Evolutionary conservation across 2,329 filamentous ascomycete genomes (phyloP).

Genomic region (Colletotrichum cordylinicola): DNA sequence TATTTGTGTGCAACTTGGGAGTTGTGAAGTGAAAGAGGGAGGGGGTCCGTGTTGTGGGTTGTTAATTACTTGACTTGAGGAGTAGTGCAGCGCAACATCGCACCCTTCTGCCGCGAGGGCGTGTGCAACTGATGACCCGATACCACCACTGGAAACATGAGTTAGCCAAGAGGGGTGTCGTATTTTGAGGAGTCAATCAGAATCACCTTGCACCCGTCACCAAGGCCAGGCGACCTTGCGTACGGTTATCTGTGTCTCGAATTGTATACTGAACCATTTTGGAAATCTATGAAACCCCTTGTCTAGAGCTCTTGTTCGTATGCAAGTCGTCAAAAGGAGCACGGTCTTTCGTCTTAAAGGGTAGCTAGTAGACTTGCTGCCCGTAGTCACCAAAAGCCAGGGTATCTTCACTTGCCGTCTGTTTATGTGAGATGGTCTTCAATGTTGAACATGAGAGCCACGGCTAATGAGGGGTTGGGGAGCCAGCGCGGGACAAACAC

Average conservation of each 20-base stretch:
- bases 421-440: neutral
- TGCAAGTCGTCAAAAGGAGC: neutral
- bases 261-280: slow-evolving; percentile 22
- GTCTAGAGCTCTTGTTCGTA: neutral
- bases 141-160: slow-evolving; percentile 34
- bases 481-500: neutral
- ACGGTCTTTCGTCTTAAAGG: neutral
- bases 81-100: slow-evolving; percentile 39
- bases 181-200: neutral
- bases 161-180: neutral
- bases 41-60: neutral
- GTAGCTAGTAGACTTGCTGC: neutral
- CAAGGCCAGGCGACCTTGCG: slow-evolving; percentile 34
- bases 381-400: neutral
- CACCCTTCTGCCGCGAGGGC: slow-evolving; percentile 39
- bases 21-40: neutral
- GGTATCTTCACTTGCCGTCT: neutral
- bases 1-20: neutral
- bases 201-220: slow-evolving; percentile 37
- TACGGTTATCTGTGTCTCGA: slow-evolving; percentile 27
- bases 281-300: neutral
- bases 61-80: slow-evolving; percentile 32
- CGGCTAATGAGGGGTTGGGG: neutral
- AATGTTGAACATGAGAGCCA: neutral
- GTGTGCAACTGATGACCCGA: slow-evolving; percentile 36